Evolutionary conservation across 192 early-diverging fungal genomes (phyloP).

Genomic region (Coemansia sp.): DNA sequence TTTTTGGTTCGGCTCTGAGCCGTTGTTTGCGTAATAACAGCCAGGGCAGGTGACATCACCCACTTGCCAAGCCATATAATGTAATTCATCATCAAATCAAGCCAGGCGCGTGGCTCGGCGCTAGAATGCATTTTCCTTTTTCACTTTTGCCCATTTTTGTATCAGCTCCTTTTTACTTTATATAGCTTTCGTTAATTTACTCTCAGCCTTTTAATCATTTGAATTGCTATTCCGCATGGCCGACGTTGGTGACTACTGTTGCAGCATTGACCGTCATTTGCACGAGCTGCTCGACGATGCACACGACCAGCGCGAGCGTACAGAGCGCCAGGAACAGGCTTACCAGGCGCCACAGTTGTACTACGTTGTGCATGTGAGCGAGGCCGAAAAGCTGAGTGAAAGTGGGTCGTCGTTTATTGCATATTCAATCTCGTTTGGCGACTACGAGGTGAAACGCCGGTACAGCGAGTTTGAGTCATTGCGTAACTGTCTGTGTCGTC

Average conservation of each 20-base stretch:
- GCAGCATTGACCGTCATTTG: slow-evolving; percentile 47
- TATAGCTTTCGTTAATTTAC: not conserved
- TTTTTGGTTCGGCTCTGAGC: too few relatives aligned
- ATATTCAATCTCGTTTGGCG: slow-evolving; percentile 43
- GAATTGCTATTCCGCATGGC: slow-evolving; percentile 16
- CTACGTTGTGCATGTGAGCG: slow-evolving; percentile 44
- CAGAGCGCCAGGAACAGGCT: slow-evolving; percentile 16
- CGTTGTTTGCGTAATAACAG: too few relatives aligned
- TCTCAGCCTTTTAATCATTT: not conserved
- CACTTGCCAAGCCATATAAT: too few relatives aligned
- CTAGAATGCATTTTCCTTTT: not conserved
- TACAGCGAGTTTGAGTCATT: slow-evolving; percentile 98
- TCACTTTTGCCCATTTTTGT: not conserved
- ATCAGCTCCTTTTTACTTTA: not conserved
- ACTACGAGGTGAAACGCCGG: slow-evolving; percentile 67
- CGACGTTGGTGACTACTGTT: slow-evolving; percentile 53
- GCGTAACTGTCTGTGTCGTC: slow-evolving; percentile 67
- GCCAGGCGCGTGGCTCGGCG: too few relatives aligned
- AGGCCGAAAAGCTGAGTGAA: slow-evolving; percentile 49
- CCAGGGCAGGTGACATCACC: too few relatives aligned
- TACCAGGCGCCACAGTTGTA: slow-evolving; percentile 47
- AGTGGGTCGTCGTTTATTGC: slow-evolving; percentile 50
- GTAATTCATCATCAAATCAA: too few relatives aligned
- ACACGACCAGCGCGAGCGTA: slow-evolving; percentile 26
- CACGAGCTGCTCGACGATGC: slow-evolving; percentile 52